A percentile compares a stretch with the other conserved stretches of the same genome.
Evolutionary conservation across 1,284 basidiomycete species (phyloP).

Genomic region (Cutaneotrichosporon arboriforme): DNA sequence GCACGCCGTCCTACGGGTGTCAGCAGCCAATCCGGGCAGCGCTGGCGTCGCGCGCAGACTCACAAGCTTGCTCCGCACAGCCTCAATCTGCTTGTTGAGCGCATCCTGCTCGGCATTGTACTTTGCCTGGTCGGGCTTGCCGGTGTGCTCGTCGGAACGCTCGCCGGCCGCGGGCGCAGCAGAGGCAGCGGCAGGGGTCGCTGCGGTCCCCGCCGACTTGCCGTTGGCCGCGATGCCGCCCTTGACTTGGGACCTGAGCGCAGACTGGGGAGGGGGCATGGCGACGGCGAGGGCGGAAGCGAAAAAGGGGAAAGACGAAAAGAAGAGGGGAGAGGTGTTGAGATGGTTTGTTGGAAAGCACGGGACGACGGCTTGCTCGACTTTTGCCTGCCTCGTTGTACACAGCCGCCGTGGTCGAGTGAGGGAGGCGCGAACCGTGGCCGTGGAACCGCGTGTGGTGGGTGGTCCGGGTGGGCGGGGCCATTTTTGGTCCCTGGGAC

Average conservation of each 20-base stretch:
- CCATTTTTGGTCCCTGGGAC: no score
- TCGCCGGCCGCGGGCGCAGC: conserved; percentile 2
- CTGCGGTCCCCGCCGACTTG: conserved; percentile 1
- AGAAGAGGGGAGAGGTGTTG: not conserved
- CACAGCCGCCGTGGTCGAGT: no score
- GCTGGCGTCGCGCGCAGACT: conserved; percentile 40
- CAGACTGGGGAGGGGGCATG: conserved; percentile 46
- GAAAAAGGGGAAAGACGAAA: no score
- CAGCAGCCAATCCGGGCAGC: no score
- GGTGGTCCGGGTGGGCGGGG: no score
- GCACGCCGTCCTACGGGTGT: conserved; percentile 62
- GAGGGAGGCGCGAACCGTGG: no score
- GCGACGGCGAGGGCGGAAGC: not conserved
- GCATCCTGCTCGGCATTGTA: conserved; percentile 78
- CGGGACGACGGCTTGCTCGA: no score
- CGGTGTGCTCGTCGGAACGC: conserved; percentile 47
- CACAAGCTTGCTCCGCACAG: conserved; percentile 70
- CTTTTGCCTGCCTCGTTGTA: no score
- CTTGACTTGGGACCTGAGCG: conserved; percentile 38
- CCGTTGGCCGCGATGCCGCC: conserved; percentile 15
- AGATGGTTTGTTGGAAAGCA: not conserved
- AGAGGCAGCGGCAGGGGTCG: not conserved
- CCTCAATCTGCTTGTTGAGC: conserved; percentile 76
- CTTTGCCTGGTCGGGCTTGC: conserved; percentile 72
- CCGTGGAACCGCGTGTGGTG: no score